Conservation (phyloP, 768 basidiomycete genomes). For the Mycena indigotica region DNA sequence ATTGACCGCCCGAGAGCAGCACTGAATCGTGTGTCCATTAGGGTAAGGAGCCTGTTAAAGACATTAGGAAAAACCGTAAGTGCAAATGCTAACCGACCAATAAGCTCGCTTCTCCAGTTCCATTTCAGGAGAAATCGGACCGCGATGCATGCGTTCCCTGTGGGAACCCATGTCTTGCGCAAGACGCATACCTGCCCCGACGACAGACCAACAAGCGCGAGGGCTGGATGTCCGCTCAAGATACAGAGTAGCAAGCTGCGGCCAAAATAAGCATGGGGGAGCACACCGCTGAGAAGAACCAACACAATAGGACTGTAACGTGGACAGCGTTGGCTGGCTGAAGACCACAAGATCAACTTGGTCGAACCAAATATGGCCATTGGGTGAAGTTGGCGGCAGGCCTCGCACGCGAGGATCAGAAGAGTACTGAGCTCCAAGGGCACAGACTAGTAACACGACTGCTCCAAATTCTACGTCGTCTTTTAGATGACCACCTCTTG, state of each 20-base stretch:
- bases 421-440: constrained; percentile 50
- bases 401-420: constrained; percentile 29
- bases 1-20: constrained; percentile 1
- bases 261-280: not conserved
- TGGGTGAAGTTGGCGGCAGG: not conserved
- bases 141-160: not conserved
- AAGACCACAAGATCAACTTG: not conserved
- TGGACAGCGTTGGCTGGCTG: not conserved
- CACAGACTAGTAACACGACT: constrained; percentile 50
- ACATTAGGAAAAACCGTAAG: not conserved
- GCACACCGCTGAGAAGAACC: not conserved
- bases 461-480: constrained; percentile 44
- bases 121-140: not conserved
- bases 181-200: not conserved
- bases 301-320: not conserved
- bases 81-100: not conserved
- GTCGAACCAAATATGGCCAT: not conserved
- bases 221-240: not conserved
- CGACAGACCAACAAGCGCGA: not conserved
- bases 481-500: constrained; percentile 33
- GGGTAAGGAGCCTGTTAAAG: not conserved
- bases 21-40: not conserved
- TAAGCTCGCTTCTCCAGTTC: not conserved
- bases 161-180: constrained; percentile 1
- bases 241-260: not conserved